Conservation (phyloP, 2,329 filamentous ascomycete genomes). For the Dothideomycetes sp. region DNA sequence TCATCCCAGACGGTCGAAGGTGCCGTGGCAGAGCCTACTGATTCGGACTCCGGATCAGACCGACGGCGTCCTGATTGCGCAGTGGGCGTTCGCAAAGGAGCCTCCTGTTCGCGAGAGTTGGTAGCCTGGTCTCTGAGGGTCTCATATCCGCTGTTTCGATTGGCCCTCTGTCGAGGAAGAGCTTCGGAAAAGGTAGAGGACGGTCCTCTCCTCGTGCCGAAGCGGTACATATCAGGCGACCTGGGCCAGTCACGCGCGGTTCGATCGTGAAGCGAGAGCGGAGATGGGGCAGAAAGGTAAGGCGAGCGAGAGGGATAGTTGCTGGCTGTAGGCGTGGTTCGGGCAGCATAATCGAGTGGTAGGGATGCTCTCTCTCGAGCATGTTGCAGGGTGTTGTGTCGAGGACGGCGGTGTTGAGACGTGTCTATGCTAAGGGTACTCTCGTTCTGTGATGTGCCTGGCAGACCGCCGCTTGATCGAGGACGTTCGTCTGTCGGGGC, state of each 20-base stretch:
- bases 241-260: constrained; percentile 6
- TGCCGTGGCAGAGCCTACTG: constrained; percentile 75
- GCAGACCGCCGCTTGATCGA: background rate
- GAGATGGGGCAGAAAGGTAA: too few relatives aligned
- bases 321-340: background rate
- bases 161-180: constrained; percentile 3
- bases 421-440: background rate
- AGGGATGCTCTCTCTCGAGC: too few relatives aligned
- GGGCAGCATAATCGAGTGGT: background rate
- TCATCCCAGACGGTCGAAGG: constrained; percentile 97
- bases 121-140: background rate
- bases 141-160: constrained; percentile 6
- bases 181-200: constrained; percentile 1
- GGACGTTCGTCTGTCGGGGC: background rate
- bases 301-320: background rate
- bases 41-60: constrained; percentile 53
- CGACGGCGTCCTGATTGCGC: constrained; percentile 27
- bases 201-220: constrained; percentile 1
- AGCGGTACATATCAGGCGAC: constrained; percentile 4
- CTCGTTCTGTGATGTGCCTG: background rate
- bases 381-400: background rate
- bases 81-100: background rate
- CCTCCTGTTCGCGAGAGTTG: background rate
- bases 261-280: too few relatives aligned
- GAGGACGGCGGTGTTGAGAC: background rate